phyloP scores from a whole-genome alignment of 169 alveolate genomes.

The Plasmodium blacklocki region DNA sequence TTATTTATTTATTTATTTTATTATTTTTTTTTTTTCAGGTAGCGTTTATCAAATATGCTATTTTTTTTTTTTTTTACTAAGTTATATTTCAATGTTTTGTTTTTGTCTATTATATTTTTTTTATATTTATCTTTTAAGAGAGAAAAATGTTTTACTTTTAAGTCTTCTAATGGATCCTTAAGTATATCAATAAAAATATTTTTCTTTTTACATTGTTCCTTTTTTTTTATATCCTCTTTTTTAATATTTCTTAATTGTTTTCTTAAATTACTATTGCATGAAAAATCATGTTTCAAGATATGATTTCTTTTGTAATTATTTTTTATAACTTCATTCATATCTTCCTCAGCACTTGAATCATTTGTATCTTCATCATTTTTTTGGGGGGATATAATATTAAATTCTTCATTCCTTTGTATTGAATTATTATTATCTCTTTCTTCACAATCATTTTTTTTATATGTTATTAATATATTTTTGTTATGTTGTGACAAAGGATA shows the following conservation, averaged over 20 bases:
- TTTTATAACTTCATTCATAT: slow-evolving; percentile 37
- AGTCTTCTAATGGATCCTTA: slow-evolving; percentile 43
- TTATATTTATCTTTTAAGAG: slow-evolving; percentile 21
- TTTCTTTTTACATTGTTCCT: slow-evolving; percentile 35
- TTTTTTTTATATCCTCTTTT: slow-evolving; percentile 19
- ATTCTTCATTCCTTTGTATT: background rate
- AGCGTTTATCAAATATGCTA: slow-evolving; percentile 61
- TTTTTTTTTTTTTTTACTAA: slow-evolving; percentile 50
- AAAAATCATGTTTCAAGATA: slow-evolving; percentile 31
- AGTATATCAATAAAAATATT: slow-evolving; percentile 47
- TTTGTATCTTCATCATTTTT: background rate
- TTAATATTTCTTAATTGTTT: slow-evolving; percentile 53
- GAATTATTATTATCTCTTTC: background rate
- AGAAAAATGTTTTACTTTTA: slow-evolving; percentile 10
- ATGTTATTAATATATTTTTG: background rate
- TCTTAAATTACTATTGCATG: slow-evolving; percentile 34
- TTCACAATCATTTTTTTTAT: background rate
- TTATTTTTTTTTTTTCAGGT: slow-evolving; percentile 17
- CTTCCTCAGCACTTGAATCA: slow-evolving; percentile 7
- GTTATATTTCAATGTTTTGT: slow-evolving; percentile 9
- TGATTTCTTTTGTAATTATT: slow-evolving; percentile 35
- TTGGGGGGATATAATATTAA: too few relatives aligned
- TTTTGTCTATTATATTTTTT: slow-evolving; percentile 17
- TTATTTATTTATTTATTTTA: background rate
- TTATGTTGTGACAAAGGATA: too few relatives aligned